Percentiles rank a stretch among this genome's conserved stretches.
These are phyloP conservation scores for Parietaria judaica DNA, from an alignment of 306 rosid species.

Conservation along the genomic window DNA sequence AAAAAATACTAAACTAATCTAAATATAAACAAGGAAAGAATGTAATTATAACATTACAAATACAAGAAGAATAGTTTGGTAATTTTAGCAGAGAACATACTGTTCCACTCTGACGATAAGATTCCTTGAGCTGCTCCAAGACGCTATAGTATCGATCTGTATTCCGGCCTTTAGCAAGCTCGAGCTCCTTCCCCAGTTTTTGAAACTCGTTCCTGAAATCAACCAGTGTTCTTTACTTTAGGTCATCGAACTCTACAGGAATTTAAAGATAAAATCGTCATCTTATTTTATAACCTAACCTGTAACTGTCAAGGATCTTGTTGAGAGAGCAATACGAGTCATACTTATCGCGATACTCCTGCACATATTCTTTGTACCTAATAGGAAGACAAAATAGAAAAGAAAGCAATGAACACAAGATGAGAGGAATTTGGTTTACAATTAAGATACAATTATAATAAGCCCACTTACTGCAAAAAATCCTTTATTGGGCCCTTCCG, in stretches of 20 bases:
- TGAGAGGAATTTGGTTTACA: neutral
- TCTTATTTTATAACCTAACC: slow-evolving; percentile 29
- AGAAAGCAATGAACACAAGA: slow-evolving; percentile 14
- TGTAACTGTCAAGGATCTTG: slow-evolving; percentile 77
- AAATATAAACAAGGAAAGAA: neutral
- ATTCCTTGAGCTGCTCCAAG: slow-evolving; percentile 56
- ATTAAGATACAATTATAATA: slow-evolving; percentile 14
- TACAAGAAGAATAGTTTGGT: too few species aligned
- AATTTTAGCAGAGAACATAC: slow-evolving; percentile 28
- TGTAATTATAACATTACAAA: too few species aligned
- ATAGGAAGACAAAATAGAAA: slow-evolving; percentile 15
- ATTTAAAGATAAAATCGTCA: slow-evolving; percentile 4
- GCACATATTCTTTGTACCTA: slow-evolving; percentile 83
- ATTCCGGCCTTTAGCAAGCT: slow-evolving; percentile 47
- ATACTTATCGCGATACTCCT: slow-evolving; percentile 79
- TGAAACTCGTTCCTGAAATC: slow-evolving; percentile 55
- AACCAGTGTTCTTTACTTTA: slow-evolving; percentile 9
- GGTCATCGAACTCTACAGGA: slow-evolving; percentile 13
- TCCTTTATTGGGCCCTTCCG: slow-evolving; percentile 70
- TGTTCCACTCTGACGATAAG: slow-evolving; percentile 54
- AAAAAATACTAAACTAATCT: neutral
- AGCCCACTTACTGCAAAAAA: slow-evolving; percentile 64
- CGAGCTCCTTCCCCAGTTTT: slow-evolving; percentile 60
- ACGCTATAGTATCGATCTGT: slow-evolving; percentile 44
- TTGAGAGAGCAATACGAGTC: slow-evolving; percentile 73